Evolutionary conservation across 1,284 basidiomycete genomes (phyloP).

Genomic region (Austroboletus sp.): DNA sequence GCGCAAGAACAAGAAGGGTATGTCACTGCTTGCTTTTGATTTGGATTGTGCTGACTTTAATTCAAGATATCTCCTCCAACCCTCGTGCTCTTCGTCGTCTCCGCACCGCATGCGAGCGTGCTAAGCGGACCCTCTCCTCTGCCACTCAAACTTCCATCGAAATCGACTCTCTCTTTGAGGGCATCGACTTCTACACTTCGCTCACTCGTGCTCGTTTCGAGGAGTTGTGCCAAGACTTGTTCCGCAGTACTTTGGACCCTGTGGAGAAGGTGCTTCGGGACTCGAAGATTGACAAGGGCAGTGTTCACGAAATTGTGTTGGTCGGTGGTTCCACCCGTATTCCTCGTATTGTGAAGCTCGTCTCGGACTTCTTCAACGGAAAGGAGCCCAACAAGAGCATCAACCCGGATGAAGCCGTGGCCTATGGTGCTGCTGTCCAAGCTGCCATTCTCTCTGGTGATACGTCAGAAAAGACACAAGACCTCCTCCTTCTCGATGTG

Average conservation of each 20-base stretch:
- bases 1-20: constrained; percentile 95
- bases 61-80: constrained; percentile 78
- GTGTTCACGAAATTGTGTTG: constrained; percentile 94
- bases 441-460: constrained; percentile 97
- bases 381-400: constrained; percentile 95
- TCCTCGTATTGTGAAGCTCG: constrained; percentile 94
- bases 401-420: constrained; percentile 99
- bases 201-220: constrained; percentile 98
- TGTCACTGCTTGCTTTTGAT: constrained; percentile 17
- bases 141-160: constrained; percentile 95
- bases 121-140: constrained; percentile 96
- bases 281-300: constrained; percentile 94
- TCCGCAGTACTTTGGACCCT: constrained; percentile 94
- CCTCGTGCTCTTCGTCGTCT: constrained; percentile 95
- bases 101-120: constrained; percentile 96
- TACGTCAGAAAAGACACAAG: constrained; percentile 96
- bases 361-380: constrained; percentile 98
- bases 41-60: constrained; percentile 17
- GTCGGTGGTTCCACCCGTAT: constrained; percentile 99
- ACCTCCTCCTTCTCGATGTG: constrained; percentile 94
- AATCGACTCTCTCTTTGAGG: constrained; percentile 96
- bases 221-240: constrained; percentile 94
- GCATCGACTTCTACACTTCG: constrained; percentile 97
- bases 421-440: constrained; percentile 98
- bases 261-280: constrained; percentile 98